A percentile compares a stretch with the other conserved stretches of the same genome.
phyloP scores from a whole-genome alignment of 2,329 filamentous ascomycete genomes.

The Ophiocordyceps sinensis region DNA sequence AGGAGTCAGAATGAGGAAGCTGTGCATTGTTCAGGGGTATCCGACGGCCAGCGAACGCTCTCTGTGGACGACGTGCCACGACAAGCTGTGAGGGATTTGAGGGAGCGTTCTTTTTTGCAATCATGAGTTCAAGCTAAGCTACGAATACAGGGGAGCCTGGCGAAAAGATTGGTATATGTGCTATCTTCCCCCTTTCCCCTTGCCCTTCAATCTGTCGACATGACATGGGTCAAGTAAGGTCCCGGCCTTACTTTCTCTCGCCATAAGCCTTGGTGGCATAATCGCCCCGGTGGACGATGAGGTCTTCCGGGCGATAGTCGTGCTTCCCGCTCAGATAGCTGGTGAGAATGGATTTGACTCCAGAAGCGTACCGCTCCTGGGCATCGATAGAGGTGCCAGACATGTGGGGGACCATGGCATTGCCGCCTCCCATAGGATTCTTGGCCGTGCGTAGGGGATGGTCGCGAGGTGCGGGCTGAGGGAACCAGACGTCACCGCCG shows the following conservation, averaged over 20 bases:
- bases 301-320: constrained; percentile 80
- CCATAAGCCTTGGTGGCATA: constrained; percentile 94
- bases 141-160: no score
- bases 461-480: constrained; percentile 86
- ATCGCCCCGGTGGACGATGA: constrained; percentile 80
- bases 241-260: constrained; percentile 39
- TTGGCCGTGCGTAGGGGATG: constrained; percentile 85
- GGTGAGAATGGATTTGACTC: constrained; percentile 78
- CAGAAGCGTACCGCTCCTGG: constrained; percentile 79
- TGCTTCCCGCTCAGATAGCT: constrained; percentile 78
- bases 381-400: constrained; percentile 97
- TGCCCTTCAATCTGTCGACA: not conserved
- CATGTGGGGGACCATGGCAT: constrained; percentile 99
- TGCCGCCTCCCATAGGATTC: constrained; percentile 92
- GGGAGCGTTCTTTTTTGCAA: no score
- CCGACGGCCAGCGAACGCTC: no score
- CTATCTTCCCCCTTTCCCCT: no score
- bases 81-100: no score
- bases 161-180: no score
- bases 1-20: no score
- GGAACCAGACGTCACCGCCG: constrained; percentile 90
- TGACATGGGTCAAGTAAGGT: not conserved
- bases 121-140: not conserved
- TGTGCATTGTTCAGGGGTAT: no score
- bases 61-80: no score